Conservation (phyloP, 306 rosid species). For the Sicyos baderoa region DNA sequence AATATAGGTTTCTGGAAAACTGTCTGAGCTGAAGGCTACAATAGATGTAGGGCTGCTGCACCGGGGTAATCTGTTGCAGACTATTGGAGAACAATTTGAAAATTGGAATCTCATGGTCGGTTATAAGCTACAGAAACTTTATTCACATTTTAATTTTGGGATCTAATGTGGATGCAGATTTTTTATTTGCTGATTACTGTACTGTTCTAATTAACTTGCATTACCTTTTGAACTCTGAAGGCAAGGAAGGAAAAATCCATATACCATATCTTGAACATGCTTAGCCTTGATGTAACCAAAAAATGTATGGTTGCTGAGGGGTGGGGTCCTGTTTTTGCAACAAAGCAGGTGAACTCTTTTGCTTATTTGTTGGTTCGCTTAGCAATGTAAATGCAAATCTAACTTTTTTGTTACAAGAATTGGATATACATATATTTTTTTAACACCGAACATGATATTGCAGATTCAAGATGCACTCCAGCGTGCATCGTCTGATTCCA, state of each 20-base stretch:
- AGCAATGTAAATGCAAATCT: background rate
- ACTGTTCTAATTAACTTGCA: conserved; percentile 22
- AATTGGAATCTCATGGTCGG: conserved; percentile 75
- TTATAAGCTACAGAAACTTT: conserved; percentile 16
- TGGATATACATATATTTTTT: background rate
- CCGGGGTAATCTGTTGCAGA: conserved; percentile 55
- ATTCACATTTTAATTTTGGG: conserved; percentile 1
- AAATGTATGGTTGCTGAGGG: conserved; percentile 96
- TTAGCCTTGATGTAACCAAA: conserved; percentile 90
- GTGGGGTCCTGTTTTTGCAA: conserved; percentile 86
- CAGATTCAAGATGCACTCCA: conserved; percentile 22
- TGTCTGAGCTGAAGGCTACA: conserved; percentile 72
- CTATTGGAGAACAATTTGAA: conserved; percentile 65
- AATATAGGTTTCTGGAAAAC: conserved; percentile 57
- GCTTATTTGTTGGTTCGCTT: background rate
- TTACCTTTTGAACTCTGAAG: conserved; percentile 42
- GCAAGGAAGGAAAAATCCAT: conserved; percentile 88
- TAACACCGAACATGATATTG: conserved; percentile 11
- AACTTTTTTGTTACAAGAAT: background rate
- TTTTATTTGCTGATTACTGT: background rate
- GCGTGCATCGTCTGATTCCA: conserved; percentile 19
- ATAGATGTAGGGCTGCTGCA: conserved; percentile 69
- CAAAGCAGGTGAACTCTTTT: conserved; percentile 54
- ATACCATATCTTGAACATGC: conserved; percentile 86
- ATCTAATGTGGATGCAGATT: background rate